Base-by-base conservation (phyloP, 495 filamentous ascomycete species). In the Alectoria sarmentosa region DNA sequence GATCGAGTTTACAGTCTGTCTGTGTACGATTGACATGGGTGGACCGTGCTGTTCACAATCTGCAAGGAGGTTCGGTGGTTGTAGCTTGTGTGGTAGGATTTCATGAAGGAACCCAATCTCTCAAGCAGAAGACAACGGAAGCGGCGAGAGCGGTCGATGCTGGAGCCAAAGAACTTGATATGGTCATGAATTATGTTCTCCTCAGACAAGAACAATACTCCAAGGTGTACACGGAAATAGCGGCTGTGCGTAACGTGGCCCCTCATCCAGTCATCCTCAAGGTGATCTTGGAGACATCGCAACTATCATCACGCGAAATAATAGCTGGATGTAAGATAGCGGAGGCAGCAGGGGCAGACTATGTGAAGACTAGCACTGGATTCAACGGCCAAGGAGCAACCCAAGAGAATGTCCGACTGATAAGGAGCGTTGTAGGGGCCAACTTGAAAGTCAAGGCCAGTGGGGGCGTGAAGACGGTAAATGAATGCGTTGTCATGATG, bases 351-450 rank as follows among this genome's bases (percentile, higher is more conserved):
- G 81, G 79, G 9, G 87, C 82, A 42, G 81, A 86, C 66, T 89
- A 81, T 62, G 81, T 90, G 56, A 90, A 90, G 75, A 89, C 87
- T 15, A 86, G 83, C 58, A 89, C 87, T 7, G 87, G 87, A 4
- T 88, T 88, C 73, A 78, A 78, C 65, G 87, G 86, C 6, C 75
- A 75, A 21, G 85, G 84, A 14, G 87, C 87, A 34, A 79, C 72
- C 38, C 70, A 77, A 8, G 78, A 82, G 54, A 73, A 84, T 71
- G 84, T 90, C 30, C 70, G 73, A 37, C 69, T 86, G 28, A 90
- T 90, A 87, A 76, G 76, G 44, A 73, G 72, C 36, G 75, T 78
- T 11, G 72, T 80, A 0, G 77, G 74, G 26, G 68, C 67, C 32
- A 73, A 69, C n/a, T 76, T 82, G 70, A 76, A 76, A 66, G 83